Evolutionary conservation across 768 basidiomycete species (phyloP).

Genomic region (Leccinum subtestaceum): DNA sequence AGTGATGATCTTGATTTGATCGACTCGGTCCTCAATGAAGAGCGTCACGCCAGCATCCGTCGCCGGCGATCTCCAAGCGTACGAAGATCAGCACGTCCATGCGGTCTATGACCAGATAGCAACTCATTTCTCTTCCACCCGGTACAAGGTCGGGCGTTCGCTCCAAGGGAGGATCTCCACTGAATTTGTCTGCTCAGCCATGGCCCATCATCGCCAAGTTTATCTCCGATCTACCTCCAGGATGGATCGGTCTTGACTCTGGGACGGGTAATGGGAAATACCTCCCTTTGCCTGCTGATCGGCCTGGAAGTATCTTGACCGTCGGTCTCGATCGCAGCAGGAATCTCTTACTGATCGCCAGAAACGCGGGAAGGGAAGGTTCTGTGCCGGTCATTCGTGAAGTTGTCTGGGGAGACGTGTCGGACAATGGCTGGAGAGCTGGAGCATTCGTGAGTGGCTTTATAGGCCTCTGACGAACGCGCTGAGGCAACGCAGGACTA

Average conservation of each 20-base stretch:
- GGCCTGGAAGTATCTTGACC: constrained; percentile 61
- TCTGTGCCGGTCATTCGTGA: constrained; percentile 45
- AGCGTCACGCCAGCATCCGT: constrained; percentile 41
- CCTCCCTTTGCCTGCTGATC: constrained; percentile 68
- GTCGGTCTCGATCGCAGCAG: constrained; percentile 83
- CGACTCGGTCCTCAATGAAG: constrained; percentile 14
- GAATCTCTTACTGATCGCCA: constrained; percentile 76
- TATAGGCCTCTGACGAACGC: not conserved
- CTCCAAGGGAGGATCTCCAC: not conserved
- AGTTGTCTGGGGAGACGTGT: constrained; percentile 77
- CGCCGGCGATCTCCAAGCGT: constrained; percentile 49
- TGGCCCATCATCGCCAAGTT: constrained; percentile 87
- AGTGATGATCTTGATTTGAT: not conserved
- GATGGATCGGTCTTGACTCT: constrained; percentile 88
- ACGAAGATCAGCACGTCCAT: constrained; percentile 79
- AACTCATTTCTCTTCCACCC: constrained; percentile 80
- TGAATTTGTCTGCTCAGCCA: constrained; percentile 46
- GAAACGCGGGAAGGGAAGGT: constrained; percentile 48
- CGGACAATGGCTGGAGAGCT: constrained; percentile 70
- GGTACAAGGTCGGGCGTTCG: constrained; percentile 65
- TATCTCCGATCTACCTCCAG: constrained; percentile 63
- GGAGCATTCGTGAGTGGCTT: constrained; percentile 68
- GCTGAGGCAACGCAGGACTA: constrained; percentile 66
- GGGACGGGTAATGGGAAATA: constrained; percentile 99
- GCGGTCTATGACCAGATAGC: constrained; percentile 83